phyloP scores from a whole-genome alignment of 2,329 filamentous ascomycete genomes.

The Fusarium chlamydosporum region DNA sequence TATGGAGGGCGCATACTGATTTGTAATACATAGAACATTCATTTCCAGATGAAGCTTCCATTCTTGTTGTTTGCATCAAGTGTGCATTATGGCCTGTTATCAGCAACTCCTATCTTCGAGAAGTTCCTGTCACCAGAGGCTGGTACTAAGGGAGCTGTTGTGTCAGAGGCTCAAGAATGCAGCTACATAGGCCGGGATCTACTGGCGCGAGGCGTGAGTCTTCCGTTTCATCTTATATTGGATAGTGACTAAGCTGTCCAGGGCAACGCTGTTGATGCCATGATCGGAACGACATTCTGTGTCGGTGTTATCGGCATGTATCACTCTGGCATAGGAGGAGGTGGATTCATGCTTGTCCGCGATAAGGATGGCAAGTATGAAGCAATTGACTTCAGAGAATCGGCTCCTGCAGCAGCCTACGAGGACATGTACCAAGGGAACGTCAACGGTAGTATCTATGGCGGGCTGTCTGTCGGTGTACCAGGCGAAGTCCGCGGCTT shows the following conservation, averaged over 20 bases:
- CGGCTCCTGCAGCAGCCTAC: constrained; percentile 83
- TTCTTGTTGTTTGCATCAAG: constrained; percentile 31
- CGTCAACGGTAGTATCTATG: constrained; percentile 73
- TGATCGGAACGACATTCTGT: constrained; percentile 81
- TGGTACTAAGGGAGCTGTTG: constrained; percentile 71
- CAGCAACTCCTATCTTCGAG: constrained; percentile 26
- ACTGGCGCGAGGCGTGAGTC: constrained; percentile 65
- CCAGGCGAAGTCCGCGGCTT: constrained; percentile 84
- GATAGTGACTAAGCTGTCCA: constrained; percentile 40
- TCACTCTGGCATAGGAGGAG: constrained; percentile 87
- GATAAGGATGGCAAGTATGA: constrained; percentile 82
- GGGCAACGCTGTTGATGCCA: constrained; percentile 83
- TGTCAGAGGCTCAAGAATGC: constrained; percentile 78
- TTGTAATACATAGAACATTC: background rate
- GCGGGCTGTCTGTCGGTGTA: constrained; percentile 79
- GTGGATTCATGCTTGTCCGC: constrained; percentile 89
- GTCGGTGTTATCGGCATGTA: constrained; percentile 83
- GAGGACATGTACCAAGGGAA: constrained; percentile 89
- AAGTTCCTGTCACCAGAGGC: constrained; percentile 28
- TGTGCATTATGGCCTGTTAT: constrained; percentile 23
- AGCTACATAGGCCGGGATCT: constrained; percentile 77
- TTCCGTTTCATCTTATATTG: background rate
- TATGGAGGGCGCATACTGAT: constrained; percentile 10
- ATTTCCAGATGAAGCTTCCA: constrained; percentile 15
- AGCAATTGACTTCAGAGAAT: constrained; percentile 90